phyloP scores from a whole-genome alignment of 495 filamentous ascomycete genomes.

The Aspergillus ellipticus region DNA sequence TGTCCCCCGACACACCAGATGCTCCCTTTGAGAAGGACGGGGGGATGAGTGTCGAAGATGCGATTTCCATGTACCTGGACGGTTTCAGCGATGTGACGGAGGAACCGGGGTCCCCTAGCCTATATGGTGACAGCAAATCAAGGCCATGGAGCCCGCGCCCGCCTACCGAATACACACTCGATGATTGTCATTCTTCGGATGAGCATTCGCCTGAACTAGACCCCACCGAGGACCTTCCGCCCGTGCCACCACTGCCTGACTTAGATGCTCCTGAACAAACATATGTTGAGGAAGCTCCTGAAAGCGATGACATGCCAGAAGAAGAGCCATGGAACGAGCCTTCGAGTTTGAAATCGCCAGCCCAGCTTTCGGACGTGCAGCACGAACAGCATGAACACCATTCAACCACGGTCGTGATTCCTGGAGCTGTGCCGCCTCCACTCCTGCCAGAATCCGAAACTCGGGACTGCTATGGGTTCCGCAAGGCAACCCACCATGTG shows the following conservation, averaged over 20 bases:
- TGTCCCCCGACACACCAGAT: conserved; percentile 56
- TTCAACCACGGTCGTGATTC: conserved; percentile 39
- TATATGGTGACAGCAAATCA: conserved; percentile 21
- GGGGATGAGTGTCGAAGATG: conserved; percentile 83
- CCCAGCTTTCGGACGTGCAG: not conserved
- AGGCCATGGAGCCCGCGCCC: conserved; percentile 30
- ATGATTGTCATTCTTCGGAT: conserved; percentile 21
- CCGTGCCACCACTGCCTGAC: conserved; percentile 26
- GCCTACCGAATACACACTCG: conserved; percentile 26
- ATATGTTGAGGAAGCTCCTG: conserved; percentile 7
- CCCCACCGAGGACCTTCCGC: conserved; percentile 22
- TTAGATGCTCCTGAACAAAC: conserved; percentile 17
- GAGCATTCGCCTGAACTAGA: conserved; percentile 18
- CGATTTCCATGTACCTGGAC: conserved; percentile 87
- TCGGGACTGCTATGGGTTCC: conserved; percentile 89
- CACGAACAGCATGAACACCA: conserved; percentile 14
- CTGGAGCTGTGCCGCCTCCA: conserved; percentile 39
- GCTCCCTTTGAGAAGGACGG: conserved; percentile 58
- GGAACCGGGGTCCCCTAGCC: conserved; percentile 35
- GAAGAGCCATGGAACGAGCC: conserved; percentile 7
- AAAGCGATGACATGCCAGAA: conserved; percentile 8
- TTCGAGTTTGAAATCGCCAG: conserved; percentile 22
- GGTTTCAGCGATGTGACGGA: conserved; percentile 65
- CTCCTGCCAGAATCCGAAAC: conserved; percentile 28
- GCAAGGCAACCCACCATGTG: conserved; percentile 80